phyloP scores from a whole-genome alignment of 78 protist species.

The Speleostelium caveatum region DNA sequence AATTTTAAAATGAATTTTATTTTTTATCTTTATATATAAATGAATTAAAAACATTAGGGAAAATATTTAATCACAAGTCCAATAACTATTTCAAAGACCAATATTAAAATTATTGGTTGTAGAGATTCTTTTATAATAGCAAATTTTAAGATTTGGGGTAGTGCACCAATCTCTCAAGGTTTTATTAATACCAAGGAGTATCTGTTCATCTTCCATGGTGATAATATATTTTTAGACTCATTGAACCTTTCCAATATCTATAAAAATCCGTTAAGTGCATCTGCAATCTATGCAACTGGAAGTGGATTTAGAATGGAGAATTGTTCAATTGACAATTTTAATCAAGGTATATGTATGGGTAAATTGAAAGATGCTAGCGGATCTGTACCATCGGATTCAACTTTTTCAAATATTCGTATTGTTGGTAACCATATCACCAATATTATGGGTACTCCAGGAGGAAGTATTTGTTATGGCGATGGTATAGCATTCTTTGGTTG shows the following conservation, averaged over 20 bases:
- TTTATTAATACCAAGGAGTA: constrained; percentile 18
- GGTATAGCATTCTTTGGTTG: constrained; percentile 68
- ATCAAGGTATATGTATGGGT: constrained; percentile 53
- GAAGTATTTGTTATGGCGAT: constrained; percentile 63
- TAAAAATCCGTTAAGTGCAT: neutral
- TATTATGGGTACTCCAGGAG: constrained; percentile 43
- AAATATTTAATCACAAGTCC: constrained; percentile 34
- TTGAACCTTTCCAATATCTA: neutral
- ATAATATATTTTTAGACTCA: constrained; percentile 37
- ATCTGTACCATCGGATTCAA: neutral
- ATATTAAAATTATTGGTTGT: constrained; percentile 12
- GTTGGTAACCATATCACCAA: constrained; percentile 25
- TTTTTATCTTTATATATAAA: too few relatives aligned
- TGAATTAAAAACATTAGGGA: too few relatives aligned
- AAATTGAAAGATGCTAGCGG: constrained; percentile 2
- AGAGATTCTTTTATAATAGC: neutral
- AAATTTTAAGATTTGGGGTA: constrained; percentile 15
- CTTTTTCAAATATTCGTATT: constrained; percentile 11
- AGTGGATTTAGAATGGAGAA: constrained; percentile 32
- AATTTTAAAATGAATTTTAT: too few relatives aligned
- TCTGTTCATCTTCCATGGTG: constrained; percentile 17
- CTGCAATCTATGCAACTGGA: constrained; percentile 13
- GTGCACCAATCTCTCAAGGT: constrained; percentile 3
- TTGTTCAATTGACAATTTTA: constrained; percentile 57
- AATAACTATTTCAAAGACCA: neutral